Conservation (phyloP, 139 green algal genomes). For the Marvania coccoides region DNA sequence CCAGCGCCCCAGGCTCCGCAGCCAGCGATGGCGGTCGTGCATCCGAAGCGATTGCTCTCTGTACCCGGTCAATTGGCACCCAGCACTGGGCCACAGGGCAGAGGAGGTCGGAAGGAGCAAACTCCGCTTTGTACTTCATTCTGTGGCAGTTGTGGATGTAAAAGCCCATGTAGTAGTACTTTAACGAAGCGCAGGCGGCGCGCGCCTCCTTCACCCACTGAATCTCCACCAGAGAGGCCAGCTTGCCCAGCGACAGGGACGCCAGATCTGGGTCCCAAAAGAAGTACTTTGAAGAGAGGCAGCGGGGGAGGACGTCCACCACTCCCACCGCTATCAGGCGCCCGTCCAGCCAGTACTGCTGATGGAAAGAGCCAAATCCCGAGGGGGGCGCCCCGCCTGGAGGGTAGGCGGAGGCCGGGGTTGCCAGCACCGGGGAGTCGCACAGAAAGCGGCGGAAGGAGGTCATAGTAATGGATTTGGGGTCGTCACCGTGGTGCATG, state of each 20-base stretch:
- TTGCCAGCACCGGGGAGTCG: slow-evolving; percentile 49
- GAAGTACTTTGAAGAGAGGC: slow-evolving; percentile 84
- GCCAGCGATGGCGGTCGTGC: slow-evolving; percentile 3
- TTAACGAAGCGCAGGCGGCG: slow-evolving; percentile 34
- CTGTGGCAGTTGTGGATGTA: slow-evolving; percentile 94
- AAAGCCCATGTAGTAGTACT: slow-evolving; percentile 91
- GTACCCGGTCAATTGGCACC: slow-evolving; percentile 32
- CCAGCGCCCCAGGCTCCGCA: slow-evolving; percentile 13
- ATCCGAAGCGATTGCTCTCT: slow-evolving; percentile 5
- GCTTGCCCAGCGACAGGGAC: slow-evolving; percentile 63
- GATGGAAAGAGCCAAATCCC: slow-evolving; percentile 83
- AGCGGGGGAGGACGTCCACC: slow-evolving; percentile 81
- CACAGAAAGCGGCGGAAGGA: slow-evolving; percentile 67
- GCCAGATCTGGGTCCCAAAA: slow-evolving; percentile 84
- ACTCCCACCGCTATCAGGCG: slow-evolving; percentile 85
- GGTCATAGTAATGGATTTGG: slow-evolving; percentile 20
- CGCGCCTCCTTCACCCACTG: slow-evolving; percentile 57
- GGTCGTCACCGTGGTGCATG: slow-evolving; percentile 50
- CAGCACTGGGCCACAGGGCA: slow-evolving; percentile 60
- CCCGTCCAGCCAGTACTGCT: slow-evolving; percentile 88
- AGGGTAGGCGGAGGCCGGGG: slow-evolving; percentile 3
- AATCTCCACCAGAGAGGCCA: slow-evolving; percentile 72
- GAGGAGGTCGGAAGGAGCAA: slow-evolving; percentile 79
- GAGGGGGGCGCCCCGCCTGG: slow-evolving; percentile 5
- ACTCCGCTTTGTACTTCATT: slow-evolving; percentile 87